Conservation (phyloP, 1,284 basidiomycete genomes). For the Pyrrhoderma noxium region DNA sequence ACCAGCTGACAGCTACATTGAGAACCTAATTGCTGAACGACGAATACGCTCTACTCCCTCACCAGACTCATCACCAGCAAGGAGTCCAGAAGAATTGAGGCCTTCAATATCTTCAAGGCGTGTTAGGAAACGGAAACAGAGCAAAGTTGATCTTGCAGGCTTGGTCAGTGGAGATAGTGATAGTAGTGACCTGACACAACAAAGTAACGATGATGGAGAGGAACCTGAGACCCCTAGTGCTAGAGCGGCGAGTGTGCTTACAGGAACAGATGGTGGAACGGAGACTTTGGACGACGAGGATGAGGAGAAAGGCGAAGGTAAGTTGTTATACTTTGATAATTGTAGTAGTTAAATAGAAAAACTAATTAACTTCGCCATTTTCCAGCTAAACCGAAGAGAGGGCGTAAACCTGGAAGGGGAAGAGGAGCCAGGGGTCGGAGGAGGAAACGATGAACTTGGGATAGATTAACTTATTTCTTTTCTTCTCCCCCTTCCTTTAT, state of each 20-base stretch:
- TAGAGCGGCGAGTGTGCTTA: constrained; percentile 40
- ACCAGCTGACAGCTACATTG: constrained; percentile 51
- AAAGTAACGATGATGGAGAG: constrained; percentile 63
- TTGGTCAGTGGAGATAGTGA: constrained; percentile 71
- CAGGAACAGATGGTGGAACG: constrained; percentile 63
- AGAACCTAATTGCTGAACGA: constrained; percentile 49
- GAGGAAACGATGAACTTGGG: constrained; percentile 9
- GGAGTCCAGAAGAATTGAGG: constrained; percentile 29
- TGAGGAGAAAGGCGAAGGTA: constrained; percentile 35
- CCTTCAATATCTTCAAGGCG: constrained; percentile 31
- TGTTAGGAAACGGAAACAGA: constrained; percentile 24
- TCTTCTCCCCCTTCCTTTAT: background rate
- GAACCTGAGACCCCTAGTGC: constrained; percentile 39
- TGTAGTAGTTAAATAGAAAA: background rate
- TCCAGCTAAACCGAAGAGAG: constrained; percentile 6
- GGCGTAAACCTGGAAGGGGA: constrained; percentile 11
- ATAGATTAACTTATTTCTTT: background rate
- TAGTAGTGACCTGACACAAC: constrained; percentile 70
- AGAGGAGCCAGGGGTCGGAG: constrained; percentile 2
- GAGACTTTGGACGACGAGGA: constrained; percentile 58
- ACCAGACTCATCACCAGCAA: constrained; percentile 44
- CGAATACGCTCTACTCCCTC: constrained; percentile 57
- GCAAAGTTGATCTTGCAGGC: constrained; percentile 48
- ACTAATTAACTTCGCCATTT: constrained; percentile 3
- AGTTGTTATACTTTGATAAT: background rate